phyloP scores from a whole-genome alignment of 441 rosid species.

The Metrosideros polymorpha region DNA sequence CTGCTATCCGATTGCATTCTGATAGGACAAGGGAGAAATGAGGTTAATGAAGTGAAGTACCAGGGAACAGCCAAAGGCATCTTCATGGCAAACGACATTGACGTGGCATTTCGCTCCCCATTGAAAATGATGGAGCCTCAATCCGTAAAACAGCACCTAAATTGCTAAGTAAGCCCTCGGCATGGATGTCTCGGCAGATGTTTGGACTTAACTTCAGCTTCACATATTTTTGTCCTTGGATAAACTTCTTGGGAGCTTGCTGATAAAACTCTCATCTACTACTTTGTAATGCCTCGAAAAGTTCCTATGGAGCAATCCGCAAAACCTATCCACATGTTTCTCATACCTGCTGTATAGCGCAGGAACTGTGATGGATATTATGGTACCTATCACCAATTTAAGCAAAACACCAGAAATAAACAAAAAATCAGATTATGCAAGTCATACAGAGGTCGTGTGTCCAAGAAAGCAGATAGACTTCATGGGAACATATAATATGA shows the following conservation, averaged over 20 bases:
- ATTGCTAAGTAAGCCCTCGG: background rate
- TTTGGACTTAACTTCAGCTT: background rate
- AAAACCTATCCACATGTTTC: conserved; percentile 61
- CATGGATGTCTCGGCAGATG: background rate
- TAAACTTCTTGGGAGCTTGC: conserved; percentile 56
- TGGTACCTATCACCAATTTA: conserved; percentile 49
- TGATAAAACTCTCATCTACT: conserved; percentile 66
- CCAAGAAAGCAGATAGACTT: background rate
- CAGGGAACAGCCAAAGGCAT: background rate
- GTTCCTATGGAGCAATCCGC: conserved; percentile 53
- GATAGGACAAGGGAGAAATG: background rate
- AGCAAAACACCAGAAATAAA: background rate
- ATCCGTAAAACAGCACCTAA: background rate
- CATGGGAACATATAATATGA: background rate
- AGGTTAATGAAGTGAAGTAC: background rate
- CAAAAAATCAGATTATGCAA: background rate
- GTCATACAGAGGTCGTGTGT: background rate
- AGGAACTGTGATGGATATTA: conserved; percentile 65
- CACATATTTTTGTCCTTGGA: conserved; percentile 57
- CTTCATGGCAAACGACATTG: background rate
- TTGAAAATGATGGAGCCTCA: background rate
- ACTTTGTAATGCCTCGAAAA: conserved; percentile 70
- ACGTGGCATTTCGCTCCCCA: background rate
- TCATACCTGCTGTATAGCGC: conserved; percentile 61
- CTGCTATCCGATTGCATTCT: background rate